Evolutionary conservation across 176 grass and related monocot genomes (phyloP).

Genomic region (Musa troglodytarum): DNA sequence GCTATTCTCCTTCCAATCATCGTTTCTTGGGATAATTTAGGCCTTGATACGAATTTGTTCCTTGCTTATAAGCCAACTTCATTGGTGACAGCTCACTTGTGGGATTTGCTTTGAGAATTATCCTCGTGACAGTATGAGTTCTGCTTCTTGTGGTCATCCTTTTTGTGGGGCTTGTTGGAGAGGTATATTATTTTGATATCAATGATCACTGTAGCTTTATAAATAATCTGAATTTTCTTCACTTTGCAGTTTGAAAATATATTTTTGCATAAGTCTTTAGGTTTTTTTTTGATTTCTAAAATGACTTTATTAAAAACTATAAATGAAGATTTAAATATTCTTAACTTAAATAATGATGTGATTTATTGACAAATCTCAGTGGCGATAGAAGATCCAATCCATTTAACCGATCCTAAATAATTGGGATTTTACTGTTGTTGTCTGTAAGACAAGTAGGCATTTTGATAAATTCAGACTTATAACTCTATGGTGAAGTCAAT

Average conservation of each 20-base stretch:
- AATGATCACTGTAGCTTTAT: neutral
- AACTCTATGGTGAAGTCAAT: no score
- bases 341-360: no score
- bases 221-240: neutral
- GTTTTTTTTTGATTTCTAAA: no score
- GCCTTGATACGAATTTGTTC: slow-evolving; percentile 3
- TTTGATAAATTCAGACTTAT: no score
- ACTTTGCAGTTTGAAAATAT: neutral
- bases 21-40: neutral
- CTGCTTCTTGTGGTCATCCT: slow-evolving; percentile 63
- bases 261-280: neutral
- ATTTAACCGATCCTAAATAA: no score
- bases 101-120: slow-evolving; percentile 90
- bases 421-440: no score
- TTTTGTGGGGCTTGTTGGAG: slow-evolving; percentile 82
- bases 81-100: slow-evolving; percentile 71
- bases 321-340: no score
- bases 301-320: no score
- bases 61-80: slow-evolving; percentile 15
- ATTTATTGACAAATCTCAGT: no score
- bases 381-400: no score
- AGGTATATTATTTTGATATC: slow-evolving; percentile 35
- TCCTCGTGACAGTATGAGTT: slow-evolving; percentile 38
- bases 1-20: neutral
- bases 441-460: no score